Conservation (phyloP, 148 eudicot species). For the Diospyros kaki region DNA sequence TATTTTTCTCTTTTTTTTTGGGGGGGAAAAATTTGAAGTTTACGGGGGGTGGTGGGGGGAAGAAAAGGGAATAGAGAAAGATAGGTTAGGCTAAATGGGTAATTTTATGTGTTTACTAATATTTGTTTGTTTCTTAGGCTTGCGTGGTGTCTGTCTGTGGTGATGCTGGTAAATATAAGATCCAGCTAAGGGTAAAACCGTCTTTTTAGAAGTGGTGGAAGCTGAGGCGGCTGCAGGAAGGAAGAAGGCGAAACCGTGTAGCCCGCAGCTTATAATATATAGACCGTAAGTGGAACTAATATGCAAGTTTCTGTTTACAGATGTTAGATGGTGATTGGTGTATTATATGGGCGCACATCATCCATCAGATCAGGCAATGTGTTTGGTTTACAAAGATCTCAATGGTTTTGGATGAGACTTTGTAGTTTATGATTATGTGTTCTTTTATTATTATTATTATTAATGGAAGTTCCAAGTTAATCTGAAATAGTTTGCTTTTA, state of each 20-base stretch:
- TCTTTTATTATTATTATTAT: no score
- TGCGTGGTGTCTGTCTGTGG: neutral
- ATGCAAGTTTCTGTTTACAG: no score
- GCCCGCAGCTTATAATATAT: slow-evolving; percentile 30
- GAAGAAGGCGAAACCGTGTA: slow-evolving; percentile 10
- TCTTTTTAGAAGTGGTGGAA: neutral
- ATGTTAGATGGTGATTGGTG: no score
- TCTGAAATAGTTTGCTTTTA: no score
- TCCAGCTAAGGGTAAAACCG: slow-evolving; percentile 7
- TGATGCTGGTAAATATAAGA: neutral
- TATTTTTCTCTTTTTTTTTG: slow-evolving; percentile 18
- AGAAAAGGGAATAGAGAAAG: neutral
- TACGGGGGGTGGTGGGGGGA: neutral
- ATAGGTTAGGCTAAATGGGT: neutral
- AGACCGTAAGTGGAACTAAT: no score
- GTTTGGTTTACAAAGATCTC: no score
- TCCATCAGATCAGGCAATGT: no score
- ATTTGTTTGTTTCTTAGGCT: neutral
- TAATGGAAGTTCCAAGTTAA: no score
- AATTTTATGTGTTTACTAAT: neutral
- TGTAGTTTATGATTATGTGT: no score
- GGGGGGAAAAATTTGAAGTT: slow-evolving; percentile 16
- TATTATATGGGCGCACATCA: no score
- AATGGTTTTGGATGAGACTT: no score
- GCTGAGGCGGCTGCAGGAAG: slow-evolving; percentile 34